Evolutionary conservation across 140 eudicot species (phyloP), one percentile per base, ranked within the genome.

Genomic region (Cichorium intybus): DNA sequence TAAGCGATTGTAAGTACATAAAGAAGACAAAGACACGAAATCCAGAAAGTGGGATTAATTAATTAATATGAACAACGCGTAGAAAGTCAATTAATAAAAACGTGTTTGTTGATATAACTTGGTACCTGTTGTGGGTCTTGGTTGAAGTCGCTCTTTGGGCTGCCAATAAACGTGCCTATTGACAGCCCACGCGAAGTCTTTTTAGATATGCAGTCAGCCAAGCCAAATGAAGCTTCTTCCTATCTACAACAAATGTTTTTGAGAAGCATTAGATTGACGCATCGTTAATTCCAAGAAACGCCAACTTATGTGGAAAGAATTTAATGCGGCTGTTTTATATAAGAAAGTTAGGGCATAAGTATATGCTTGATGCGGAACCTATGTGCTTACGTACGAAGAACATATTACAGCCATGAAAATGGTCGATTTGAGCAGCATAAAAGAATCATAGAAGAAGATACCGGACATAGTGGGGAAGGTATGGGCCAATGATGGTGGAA

Each of bases 131-230:
- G 62, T 59, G 47, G 65, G 64, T 59, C 49, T 67, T 69, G 50
- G 51, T 64, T 60, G 65, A 46, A 77, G 67, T 59, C 59, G 51
- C 35, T 53, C 29, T 26, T 71, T 70, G 82, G 85, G 87, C 91
- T 81, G 92, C 78, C 87, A 81, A 84, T 55, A 77, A 72, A 55
- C 65, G 64, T 64, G 59, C 6, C 34, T 73, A 73, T 85, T 81
- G 84, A 84, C 90, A 84, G 84, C 90, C 82, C 82, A 72, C 70
- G 49, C 45, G 61, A 51, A 3, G 50, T 49, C 41, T 56, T 41
- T 34, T 14, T 50, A 37, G 56, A 55, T 33, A 59, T 39, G 4
- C 56, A 51, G 67, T 71, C 74, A 68, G 72, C 75, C 50, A 66
- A 59, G 23, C 62, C 71, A 56, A 56, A 53, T 28, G 33, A 73